phyloP scores from a whole-genome alignment of 2,329 filamentous ascomycete species.

The Didymella sp. region DNA sequence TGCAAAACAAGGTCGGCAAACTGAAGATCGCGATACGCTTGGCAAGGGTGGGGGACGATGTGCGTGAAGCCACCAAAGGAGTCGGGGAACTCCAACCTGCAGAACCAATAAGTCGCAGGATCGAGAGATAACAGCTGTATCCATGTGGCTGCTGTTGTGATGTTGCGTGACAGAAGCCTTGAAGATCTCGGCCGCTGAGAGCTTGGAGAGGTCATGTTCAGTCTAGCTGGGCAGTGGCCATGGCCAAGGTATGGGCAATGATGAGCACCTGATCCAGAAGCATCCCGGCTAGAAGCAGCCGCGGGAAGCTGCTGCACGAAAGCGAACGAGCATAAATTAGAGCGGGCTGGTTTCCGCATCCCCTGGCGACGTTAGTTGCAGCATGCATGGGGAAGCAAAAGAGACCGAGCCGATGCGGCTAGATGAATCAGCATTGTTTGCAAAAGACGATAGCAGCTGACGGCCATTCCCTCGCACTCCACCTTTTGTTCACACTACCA shows the following conservation, averaged over 20 bases:
- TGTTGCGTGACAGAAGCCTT: not conserved
- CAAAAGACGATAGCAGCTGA: not conserved
- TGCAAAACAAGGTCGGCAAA: constrained; percentile 11
- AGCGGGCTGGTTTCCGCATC: constrained; percentile 16
- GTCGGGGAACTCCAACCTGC: constrained; percentile 1
- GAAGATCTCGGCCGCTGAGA: not conserved
- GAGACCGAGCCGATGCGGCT: constrained; percentile 9
- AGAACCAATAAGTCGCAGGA: not conserved
- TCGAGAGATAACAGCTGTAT: not conserved
- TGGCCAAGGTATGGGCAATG: not conserved
- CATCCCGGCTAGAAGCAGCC: constrained; percentile 1
- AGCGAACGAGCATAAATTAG: constrained; percentile 18
- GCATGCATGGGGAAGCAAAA: constrained; percentile 14
- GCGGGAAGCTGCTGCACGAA: constrained; percentile 1
- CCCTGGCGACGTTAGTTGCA: constrained; percentile 19
- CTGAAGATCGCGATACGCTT: constrained; percentile 15
- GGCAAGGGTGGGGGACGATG: constrained; percentile 12
- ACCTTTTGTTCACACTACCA: not conserved
- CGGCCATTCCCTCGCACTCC: not conserved
- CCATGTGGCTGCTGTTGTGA: not conserved
- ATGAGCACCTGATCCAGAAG: constrained; percentile 1
- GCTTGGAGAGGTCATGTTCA: not conserved
- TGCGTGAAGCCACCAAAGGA: constrained; percentile 10
- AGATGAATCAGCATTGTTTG: constrained; percentile 4
- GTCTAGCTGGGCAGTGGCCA: not conserved